These are phyloP conservation scores for Fusarium clavum DNA, from an alignment of 2,329 filamentous ascomycete genomes.

Conservation along the genomic window DNA sequence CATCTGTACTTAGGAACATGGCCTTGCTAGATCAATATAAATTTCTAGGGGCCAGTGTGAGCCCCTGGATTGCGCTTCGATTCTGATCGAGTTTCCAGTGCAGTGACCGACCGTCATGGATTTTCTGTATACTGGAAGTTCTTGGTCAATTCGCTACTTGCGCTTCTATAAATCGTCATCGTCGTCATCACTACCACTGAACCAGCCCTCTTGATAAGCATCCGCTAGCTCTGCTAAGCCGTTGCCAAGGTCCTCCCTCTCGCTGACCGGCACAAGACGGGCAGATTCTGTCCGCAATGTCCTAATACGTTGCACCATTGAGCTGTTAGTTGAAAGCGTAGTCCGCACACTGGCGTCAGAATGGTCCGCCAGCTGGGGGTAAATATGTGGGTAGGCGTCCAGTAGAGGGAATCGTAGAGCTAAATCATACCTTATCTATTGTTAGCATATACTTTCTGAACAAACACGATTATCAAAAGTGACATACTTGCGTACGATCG, in stretches of 20 bases:
- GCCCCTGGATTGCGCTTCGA: slow-evolving; percentile 13
- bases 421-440: slow-evolving; percentile 57
- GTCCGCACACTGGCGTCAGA: slow-evolving; percentile 59
- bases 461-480: background rate
- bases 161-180: slow-evolving; percentile 65
- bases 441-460: background rate
- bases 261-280: slow-evolving; percentile 75
- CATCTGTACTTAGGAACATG: slow-evolving; percentile 48
- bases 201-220: slow-evolving; percentile 90
- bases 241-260: slow-evolving; percentile 86
- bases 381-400: slow-evolving; percentile 86
- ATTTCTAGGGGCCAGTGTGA: slow-evolving; percentile 27
- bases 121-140: background rate
- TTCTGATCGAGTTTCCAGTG: background rate
- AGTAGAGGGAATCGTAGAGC: slow-evolving; percentile 78
- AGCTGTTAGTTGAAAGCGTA: slow-evolving; percentile 78
- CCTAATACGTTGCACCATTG: slow-evolving; percentile 76
- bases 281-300: slow-evolving; percentile 72
- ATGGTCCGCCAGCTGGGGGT: slow-evolving; percentile 59
- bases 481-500: slow-evolving; percentile 47
- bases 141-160: background rate
- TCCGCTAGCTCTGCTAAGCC: slow-evolving; percentile 85
- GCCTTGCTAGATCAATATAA: slow-evolving; percentile 50
- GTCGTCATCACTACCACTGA: slow-evolving; percentile 77
- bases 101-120: background rate